Evolutionary conservation across 164 flowering plant genomes (phyloP).

Genomic region (Vitis rupestris): DNA sequence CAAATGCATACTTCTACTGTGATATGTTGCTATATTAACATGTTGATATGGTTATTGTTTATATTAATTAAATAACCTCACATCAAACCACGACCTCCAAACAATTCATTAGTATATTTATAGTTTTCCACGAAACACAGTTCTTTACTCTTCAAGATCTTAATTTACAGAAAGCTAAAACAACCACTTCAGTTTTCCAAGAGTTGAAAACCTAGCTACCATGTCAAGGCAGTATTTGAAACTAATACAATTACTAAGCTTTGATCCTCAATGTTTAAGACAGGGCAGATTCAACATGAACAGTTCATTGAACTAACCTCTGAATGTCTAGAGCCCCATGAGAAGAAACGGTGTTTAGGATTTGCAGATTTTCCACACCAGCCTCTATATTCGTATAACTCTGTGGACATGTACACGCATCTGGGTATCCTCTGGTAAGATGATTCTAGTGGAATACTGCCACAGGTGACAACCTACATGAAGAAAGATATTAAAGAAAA

Average conservation of each 20-base stretch:
- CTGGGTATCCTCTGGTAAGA: constrained; percentile 84
- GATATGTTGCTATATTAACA: too few species aligned
- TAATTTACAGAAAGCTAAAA: too few species aligned
- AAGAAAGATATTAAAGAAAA: constrained; percentile 7
- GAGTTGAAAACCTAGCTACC: too few species aligned
- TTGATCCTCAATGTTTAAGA: neutral
- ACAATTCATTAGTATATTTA: neutral
- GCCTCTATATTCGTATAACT: constrained; percentile 81
- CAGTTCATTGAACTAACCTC: constrained; percentile 58
- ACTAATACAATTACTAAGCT: too few species aligned
- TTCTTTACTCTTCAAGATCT: neutral
- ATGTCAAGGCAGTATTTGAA: too few species aligned
- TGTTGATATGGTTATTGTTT: too few species aligned
- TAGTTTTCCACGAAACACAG: neutral
- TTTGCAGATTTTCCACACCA: constrained; percentile 86
- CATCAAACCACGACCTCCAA: neutral
- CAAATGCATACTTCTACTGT: too few species aligned
- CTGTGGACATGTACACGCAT: constrained; percentile 88
- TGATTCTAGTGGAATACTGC: constrained; percentile 86
- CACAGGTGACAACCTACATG: constrained; percentile 94
- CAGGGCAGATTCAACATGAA: neutral
- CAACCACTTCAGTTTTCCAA: too few species aligned
- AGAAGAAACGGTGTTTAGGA: constrained; percentile 67
- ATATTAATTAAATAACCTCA: too few species aligned
- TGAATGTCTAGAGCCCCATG: constrained; percentile 87